These are phyloP conservation scores for Cenchrus fungigraminus DNA, from an alignment of 176 grass and related monocot genomes.

Conservation along the genomic window DNA sequence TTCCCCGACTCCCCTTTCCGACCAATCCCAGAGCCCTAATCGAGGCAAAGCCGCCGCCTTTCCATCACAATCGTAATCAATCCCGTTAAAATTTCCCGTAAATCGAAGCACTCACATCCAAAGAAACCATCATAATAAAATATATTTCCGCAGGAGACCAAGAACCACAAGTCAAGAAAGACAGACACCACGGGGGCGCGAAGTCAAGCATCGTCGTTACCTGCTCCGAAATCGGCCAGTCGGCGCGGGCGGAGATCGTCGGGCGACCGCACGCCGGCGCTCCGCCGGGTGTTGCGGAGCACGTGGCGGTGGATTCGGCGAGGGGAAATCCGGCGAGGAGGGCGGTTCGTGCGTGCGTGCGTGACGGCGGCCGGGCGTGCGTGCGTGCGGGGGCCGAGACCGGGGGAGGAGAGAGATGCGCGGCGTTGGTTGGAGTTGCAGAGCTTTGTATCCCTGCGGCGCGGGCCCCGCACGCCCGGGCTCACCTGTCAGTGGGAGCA, in stretches of 20 bases:
- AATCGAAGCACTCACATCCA: background rate
- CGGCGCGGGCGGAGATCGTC: background rate
- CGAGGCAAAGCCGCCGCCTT: background rate
- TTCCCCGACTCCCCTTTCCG: background rate
- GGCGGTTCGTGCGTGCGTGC: background rate
- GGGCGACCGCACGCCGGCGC: background rate
- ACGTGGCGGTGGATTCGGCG: background rate
- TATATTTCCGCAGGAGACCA: background rate
- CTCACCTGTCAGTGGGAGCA: background rate
- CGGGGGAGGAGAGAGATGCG: background rate
- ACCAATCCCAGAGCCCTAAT: constrained; percentile 24
- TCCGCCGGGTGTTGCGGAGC: background rate
- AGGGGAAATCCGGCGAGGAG: background rate
- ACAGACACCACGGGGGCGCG: background rate
- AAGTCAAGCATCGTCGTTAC: background rate
- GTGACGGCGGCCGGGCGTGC: background rate
- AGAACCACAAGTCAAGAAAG: constrained; percentile 16
- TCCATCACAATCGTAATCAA: background rate
- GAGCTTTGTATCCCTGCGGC: background rate
- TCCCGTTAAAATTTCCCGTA: background rate
- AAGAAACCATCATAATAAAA: background rate
- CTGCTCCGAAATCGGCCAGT: background rate
- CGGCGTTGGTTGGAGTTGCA: background rate
- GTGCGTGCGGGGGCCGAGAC: background rate
- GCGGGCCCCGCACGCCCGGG: accelerated